Evolutionary conservation across 2,329 filamentous ascomycete species (phyloP), one percentile per base, ranked within the genome.

Genomic region (Rhynchosporium agropyri): DNA sequence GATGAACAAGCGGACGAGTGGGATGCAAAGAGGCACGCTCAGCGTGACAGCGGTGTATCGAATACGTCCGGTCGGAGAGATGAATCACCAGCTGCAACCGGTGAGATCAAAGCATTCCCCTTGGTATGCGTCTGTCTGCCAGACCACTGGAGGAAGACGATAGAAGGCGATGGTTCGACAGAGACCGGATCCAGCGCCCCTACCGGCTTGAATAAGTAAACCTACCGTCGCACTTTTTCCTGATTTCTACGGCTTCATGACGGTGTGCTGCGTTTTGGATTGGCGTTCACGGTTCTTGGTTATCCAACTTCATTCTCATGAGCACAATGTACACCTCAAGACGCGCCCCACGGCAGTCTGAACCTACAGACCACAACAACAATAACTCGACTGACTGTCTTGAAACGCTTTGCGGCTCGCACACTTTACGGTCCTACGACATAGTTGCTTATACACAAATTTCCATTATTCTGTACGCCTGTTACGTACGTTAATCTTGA

Each of bases 61-160:
- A 89, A 92, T 77, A 89, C 89, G 20, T 90, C 90, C 3, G 84
- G 82, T 26, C 80, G 83, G 50, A 81, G 83, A 53, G 82, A 85
- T 53, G 73, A 80, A 42, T 91, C 90, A 36, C 88, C 89, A 28
- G 87, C 89, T n/a, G 83, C 82, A 10, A 74, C 67, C 56, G 91
- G 91, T 64, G 94, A 98, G 75, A 95, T 98, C 80, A 98, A 98
- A 77, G 95, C 95, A 38, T 98, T 98, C 82, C 95, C 95, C 50
- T 83, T 99, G 67, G 94, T 99, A 56, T 99, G 94, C 74, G 92
- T 98, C 48, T 98, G 95, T 77, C 80, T 97, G 38, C 95, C 94
- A 31, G 91, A 97, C 73, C 93, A 97, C 76, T 99, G 94, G 94
- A 87, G 89, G 73, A 97, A 95, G 79, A 98, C 94, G 1, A 96